Evolutionary conservation across 805 yeast species (phyloP).

Genomic region (Candida sonorensis): DNA sequence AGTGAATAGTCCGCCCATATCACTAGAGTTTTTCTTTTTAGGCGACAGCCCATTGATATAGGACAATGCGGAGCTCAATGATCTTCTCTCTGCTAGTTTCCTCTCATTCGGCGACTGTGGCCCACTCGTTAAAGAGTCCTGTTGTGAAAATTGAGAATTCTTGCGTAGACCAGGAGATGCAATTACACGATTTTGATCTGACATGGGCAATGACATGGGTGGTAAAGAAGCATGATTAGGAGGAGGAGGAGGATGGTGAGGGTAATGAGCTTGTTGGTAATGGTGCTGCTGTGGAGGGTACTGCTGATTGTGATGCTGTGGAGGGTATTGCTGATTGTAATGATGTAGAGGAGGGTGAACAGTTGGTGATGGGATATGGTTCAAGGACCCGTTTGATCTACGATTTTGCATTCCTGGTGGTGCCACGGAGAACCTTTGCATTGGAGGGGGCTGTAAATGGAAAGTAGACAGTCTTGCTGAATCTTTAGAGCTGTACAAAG

Average conservation of each 20-base stretch:
- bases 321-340: conserved; percentile 2
- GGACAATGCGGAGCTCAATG: conserved; percentile 20
- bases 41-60: conserved; percentile 14
- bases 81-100: conserved; percentile 13
- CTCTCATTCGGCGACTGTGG: background rate
- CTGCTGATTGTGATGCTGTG: conserved; percentile 1
- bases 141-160: conserved; percentile 6
- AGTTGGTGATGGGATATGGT: conserved; percentile 1
- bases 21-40: conserved; percentile 6
- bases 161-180: conserved; percentile 20
- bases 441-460: conserved; percentile 5
- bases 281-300: conserved; percentile 1
- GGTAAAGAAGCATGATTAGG: no score
- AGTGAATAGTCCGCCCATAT: conserved; percentile 6
- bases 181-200: conserved; percentile 9
- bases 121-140: no score
- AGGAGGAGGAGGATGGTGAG: no score
- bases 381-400: conserved; percentile 4
- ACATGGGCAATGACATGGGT: no score
- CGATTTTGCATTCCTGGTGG: conserved; percentile 3
- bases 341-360: background rate
- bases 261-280: background rate
- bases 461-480: no score
- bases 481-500: no score
- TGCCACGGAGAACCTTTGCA: conserved; percentile 4